A percentile compares a stretch with the other conserved stretches of the same genome.
Conservation (phyloP, 1,284 basidiomycete species). For the Neonothopanus nambi region DNA sequence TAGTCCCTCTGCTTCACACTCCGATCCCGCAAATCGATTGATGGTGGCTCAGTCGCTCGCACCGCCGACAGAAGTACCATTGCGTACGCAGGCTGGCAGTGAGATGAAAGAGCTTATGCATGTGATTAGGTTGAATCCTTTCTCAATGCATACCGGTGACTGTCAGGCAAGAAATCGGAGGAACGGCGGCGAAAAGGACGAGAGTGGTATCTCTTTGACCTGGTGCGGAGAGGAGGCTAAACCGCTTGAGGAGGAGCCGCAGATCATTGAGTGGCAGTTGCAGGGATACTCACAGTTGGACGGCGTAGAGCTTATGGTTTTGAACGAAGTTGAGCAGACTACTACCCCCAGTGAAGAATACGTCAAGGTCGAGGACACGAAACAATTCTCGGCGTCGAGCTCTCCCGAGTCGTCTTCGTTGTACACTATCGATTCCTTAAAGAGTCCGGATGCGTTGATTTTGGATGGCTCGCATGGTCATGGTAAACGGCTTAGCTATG, state of each 20-base stretch:
- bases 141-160: slow-evolving; percentile 54
- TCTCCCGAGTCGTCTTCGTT: too few species aligned
- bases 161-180: not conserved
- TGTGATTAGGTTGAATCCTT: slow-evolving; percentile 74
- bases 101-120: slow-evolving; percentile 74
- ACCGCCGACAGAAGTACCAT: slow-evolving; percentile 65
- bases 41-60: slow-evolving; percentile 37
- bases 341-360: too few species aligned
- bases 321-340: slow-evolving; percentile 8
- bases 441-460: too few species aligned
- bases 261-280: slow-evolving; percentile 64
- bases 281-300: slow-evolving; percentile 24
- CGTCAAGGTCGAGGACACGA: too few species aligned
- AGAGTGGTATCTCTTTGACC: too few species aligned
- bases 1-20: slow-evolving; percentile 3
- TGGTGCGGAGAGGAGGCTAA: slow-evolving; percentile 50
- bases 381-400: too few species aligned
- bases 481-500: too few species aligned
- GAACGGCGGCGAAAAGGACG: slow-evolving; percentile 37
- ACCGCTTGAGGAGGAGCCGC: slow-evolving; percentile 57
- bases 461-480: too few species aligned
- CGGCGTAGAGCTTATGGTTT: slow-evolving; percentile 12
- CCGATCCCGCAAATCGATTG: slow-evolving; percentile 10
- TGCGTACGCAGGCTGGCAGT: slow-evolving; percentile 66
- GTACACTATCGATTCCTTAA: too few species aligned